These are phyloP conservation scores for Tagetes erecta DNA, from an alignment of 129 eudicot species.

Conservation along the genomic window DNA sequence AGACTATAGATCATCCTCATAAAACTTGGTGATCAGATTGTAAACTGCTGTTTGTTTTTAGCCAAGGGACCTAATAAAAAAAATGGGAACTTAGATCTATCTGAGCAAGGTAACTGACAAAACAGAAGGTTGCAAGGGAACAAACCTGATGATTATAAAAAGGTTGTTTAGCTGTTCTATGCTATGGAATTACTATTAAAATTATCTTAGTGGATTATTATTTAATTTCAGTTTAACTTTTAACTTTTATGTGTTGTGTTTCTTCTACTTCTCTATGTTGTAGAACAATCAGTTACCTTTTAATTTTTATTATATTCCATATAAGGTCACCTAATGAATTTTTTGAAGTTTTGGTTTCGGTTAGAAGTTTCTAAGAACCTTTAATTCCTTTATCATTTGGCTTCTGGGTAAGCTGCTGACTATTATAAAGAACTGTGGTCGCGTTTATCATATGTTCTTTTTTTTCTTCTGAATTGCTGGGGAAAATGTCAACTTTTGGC, in stretches of 20 bases:
- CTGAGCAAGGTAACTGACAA: conserved; percentile 28
- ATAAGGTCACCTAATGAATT: neutral
- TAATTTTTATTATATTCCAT: neutral
- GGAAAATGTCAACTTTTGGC: neutral
- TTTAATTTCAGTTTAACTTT: conserved; percentile 8
- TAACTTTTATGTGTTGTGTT: conserved; percentile 42
- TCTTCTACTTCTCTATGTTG: conserved; percentile 28
- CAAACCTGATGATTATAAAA: conserved; percentile 27
- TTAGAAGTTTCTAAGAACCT: conserved; percentile 18
- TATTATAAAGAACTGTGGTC: neutral
- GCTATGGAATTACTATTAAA: conserved; percentile 40
- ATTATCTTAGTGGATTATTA: neutral
- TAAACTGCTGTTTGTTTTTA: conserved; percentile 26
- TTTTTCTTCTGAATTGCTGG: neutral
- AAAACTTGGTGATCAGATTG: conserved; percentile 16
- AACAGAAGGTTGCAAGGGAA: conserved; percentile 34
- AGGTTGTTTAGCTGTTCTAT: conserved; percentile 31
- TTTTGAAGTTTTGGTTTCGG: conserved; percentile 15
- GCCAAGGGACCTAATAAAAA: neutral
- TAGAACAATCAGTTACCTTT: neutral
- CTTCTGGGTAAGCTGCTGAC: conserved; percentile 18
- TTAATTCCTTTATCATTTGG: conserved; percentile 18
- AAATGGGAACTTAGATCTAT: conserved; percentile 17
- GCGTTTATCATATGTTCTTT: neutral
- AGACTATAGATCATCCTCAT: too few species aligned